Percentiles rank a stretch among this genome's conserved stretches.
These are phyloP conservation scores for Erigeron canadensis DNA, from an alignment of 129 eudicot genomes.

Conservation along the genomic window DNA sequence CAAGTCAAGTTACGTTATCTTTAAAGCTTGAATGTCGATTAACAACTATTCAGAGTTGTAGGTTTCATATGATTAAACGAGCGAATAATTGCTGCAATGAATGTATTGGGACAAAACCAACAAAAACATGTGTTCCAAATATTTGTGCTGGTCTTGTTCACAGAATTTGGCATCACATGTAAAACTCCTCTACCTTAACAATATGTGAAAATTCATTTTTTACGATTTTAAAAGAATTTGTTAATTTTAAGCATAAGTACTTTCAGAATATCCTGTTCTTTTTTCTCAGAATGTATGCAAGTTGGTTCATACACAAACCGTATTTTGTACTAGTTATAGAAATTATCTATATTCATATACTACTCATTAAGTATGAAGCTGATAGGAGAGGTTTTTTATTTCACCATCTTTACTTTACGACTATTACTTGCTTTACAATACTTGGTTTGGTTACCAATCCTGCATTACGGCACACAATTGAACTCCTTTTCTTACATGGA, in stretches of 20 bases:
- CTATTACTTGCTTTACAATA: conserved; percentile 22
- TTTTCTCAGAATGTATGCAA: conserved; percentile 15
- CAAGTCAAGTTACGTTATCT: too few relatives aligned
- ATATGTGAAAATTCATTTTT: too few relatives aligned
- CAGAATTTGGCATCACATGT: not conserved
- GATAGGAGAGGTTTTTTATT: too few relatives aligned
- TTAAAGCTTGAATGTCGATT: too few relatives aligned
- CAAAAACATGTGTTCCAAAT: not conserved
- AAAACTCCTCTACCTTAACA: not conserved
- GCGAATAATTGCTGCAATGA: too few relatives aligned
- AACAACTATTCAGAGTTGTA: too few relatives aligned
- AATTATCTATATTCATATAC: conserved; percentile 16
- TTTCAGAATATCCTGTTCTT: not conserved
- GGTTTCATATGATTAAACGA: too few relatives aligned
- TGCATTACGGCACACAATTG: conserved; percentile 21
- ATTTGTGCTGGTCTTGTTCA: conserved; percentile 17
- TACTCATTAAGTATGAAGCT: not conserved
- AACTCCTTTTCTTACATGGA: conserved; percentile 26
- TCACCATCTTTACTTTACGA: conserved; percentile 12
- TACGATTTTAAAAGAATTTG: too few relatives aligned
- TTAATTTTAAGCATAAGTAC: too few relatives aligned
- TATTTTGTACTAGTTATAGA: conserved; percentile 11
- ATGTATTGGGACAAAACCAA: too few relatives aligned
- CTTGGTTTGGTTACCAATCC: not conserved
- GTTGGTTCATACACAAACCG: conserved; percentile 8